Base-by-base conservation (phyloP, 2,329 filamentous ascomycete genomes). In the Sporothrix schenckii region DNA sequence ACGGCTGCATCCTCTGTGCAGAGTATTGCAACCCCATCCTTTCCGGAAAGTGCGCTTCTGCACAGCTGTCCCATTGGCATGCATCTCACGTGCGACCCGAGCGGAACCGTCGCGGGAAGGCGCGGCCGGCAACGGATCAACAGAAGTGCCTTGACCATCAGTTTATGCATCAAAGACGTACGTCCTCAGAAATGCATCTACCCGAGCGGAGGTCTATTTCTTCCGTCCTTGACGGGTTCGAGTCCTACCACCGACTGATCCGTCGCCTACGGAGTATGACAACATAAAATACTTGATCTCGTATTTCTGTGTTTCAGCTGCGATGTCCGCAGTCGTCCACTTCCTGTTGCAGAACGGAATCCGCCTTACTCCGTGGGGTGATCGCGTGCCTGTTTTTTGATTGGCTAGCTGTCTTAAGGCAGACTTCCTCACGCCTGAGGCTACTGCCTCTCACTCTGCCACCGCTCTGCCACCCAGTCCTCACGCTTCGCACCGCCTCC, bases 321-420 rank as follows among this genome's bases (percentile, higher is more conserved):
- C 56, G 24, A 61, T 11, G 34, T 4, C 56, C 39, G 34, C 41
- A 65, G 49, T 50, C 27, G 19, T 60, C 56, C n/a, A n/a, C n/a
- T 39, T 16, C 14, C n/a, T 21, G 10, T 14, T 4, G 34, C 24
- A 66, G 44, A 27, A 41, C 63, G 21, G 34, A 66, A 52, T 66
- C 11, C 49, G 63, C 63, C 63, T 66, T 66, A 21, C 47, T 34
- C 34, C 34, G 34, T 34, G 34, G 34, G 63, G 49, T 54, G 65
- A 50, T 67, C 65, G 65, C 65, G 50, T 67, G 63, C 63, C 65
- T n/a, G 34, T 30, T 34, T 30, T 67, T 50, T 21, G 11, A 54
- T 67, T 67, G 65, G 65, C 50, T n/a, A 24, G 65, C 39, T 24
- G n/a, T 13, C 19, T 44, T 44, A 56, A 67, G 65, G 65, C 65